Conservation (phyloP, 2,329 filamentous ascomycete genomes). For the Neonectria ditissima region DNA sequence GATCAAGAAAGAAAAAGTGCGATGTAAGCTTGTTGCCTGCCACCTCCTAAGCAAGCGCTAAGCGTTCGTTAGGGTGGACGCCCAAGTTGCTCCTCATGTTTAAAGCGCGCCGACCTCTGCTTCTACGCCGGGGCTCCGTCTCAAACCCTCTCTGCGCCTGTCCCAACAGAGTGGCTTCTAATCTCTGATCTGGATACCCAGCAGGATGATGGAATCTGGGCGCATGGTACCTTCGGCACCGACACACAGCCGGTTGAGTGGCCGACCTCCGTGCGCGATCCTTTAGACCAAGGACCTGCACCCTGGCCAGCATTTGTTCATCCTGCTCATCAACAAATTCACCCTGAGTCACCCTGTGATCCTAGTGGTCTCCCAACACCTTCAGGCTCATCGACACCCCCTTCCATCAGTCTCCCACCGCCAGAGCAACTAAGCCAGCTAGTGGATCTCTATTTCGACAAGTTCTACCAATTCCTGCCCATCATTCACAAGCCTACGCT, state of each 20-base stretch:
- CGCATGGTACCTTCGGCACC: too few relatives aligned
- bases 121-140: constrained; percentile 33
- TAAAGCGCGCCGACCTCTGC: constrained; percentile 39
- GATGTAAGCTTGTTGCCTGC: constrained; percentile 28
- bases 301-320: neutral
- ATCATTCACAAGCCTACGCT: constrained; percentile 33
- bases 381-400: neutral
- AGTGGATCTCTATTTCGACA: constrained; percentile 39
- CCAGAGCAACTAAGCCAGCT: constrained; percentile 30
- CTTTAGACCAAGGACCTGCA: neutral
- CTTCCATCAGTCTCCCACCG: constrained; percentile 14
- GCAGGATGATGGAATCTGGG: constrained; percentile 2
- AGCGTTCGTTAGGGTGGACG: constrained; percentile 28
- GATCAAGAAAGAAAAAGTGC: constrained; percentile 44
- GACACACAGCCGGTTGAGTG: neutral
- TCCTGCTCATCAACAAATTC: neutral
- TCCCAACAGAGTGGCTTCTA: constrained; percentile 8
- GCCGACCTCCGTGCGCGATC: neutral
- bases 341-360: neutral
- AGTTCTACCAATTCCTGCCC: constrained; percentile 37
- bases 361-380: neutral
- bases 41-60: neutral
- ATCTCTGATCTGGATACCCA: neutral
- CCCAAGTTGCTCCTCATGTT: constrained; percentile 35
- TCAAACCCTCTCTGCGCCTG: neutral